phyloP scores from a whole-genome alignment of 306 rosid species.

The Vicia faba region DNA sequence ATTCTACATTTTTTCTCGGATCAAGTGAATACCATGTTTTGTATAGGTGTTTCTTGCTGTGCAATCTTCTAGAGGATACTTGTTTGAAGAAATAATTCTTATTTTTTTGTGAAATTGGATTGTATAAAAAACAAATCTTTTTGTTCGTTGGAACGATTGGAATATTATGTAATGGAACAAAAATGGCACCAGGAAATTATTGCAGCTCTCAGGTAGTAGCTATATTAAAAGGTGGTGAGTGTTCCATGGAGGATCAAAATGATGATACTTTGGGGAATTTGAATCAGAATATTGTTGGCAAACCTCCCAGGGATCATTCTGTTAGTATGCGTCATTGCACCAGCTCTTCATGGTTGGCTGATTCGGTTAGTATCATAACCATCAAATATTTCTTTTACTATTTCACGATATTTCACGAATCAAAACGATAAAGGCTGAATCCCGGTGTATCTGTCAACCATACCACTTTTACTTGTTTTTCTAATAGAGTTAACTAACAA shows the following conservation, averaged over 20 bases:
- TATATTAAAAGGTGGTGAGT: constrained; percentile 35
- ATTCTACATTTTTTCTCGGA: constrained; percentile 37
- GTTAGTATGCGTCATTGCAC: constrained; percentile 49
- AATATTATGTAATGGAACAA: constrained; percentile 41
- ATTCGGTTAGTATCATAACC: constrained; percentile 46
- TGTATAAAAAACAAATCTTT: constrained; percentile 10
- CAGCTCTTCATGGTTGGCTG: constrained; percentile 56
- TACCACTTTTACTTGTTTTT: not conserved
- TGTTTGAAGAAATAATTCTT: constrained; percentile 19
- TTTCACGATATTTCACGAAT: not conserved
- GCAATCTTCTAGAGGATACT: constrained; percentile 26
- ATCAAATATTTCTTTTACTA: not conserved
- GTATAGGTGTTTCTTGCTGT: constrained; percentile 41
- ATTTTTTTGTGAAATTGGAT: not conserved
- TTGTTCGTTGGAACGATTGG: constrained; percentile 11
- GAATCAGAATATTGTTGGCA: constrained; percentile 41
- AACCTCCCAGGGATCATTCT: constrained; percentile 62
- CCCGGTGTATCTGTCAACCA: not conserved
- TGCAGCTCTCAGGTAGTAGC: constrained; percentile 33
- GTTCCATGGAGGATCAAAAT: constrained; percentile 54
- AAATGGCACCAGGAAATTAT: constrained; percentile 49
- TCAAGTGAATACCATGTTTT: constrained; percentile 37
- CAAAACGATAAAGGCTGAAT: not conserved
- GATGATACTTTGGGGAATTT: constrained; percentile 46
- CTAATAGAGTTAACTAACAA: not conserved